A percentile compares a stretch with the other conserved stretches of the same genome.
phyloP scores from a whole-genome alignment of 1,284 basidiomycete species.

The Athelia psychrophila region DNA sequence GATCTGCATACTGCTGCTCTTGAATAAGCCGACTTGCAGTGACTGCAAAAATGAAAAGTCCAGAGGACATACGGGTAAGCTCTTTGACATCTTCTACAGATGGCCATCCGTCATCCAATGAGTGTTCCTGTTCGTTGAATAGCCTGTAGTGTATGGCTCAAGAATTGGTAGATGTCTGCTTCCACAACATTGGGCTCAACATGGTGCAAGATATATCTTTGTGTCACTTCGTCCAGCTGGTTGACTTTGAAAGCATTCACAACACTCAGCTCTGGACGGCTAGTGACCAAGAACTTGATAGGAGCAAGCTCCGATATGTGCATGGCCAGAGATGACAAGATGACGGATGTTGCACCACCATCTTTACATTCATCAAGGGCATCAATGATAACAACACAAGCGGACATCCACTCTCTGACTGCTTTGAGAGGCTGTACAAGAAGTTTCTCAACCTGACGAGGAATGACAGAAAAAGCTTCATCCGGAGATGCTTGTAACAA shows the following conservation, averaged over 20 bases:
- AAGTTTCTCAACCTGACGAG: slow-evolving; percentile 13
- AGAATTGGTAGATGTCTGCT: slow-evolving; percentile 14
- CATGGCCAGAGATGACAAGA: slow-evolving; percentile 4
- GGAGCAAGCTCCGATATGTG: slow-evolving; percentile 6
- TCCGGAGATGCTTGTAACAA: slow-evolving; percentile 6
- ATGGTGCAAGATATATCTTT: slow-evolving; percentile 11
- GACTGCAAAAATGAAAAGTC: slow-evolving; percentile 15
- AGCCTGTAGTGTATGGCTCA: neutral
- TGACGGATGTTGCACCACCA: neutral
- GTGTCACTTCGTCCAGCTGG: neutral
- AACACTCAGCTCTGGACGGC: slow-evolving; percentile 10
- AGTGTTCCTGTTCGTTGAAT: neutral
- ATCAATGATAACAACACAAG: slow-evolving; percentile 14
- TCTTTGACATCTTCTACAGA: slow-evolving; percentile 6
- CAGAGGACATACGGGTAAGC: slow-evolving; percentile 1
- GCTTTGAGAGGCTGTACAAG: slow-evolving; percentile 7
- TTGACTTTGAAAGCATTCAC: slow-evolving; percentile 4
- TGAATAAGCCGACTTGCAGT: slow-evolving; percentile 12
- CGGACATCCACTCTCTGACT: neutral
- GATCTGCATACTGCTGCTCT: slow-evolving; percentile 7
- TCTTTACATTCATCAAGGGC: slow-evolving; percentile 16
- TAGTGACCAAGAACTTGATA: slow-evolving; percentile 13
- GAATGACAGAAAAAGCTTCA: neutral
- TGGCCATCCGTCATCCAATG: neutral
- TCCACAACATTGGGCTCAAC: slow-evolving; percentile 13